Conservation (phyloP, 2,329 filamentous ascomycete genomes). For the Aspergillus uvarum region DNA sequence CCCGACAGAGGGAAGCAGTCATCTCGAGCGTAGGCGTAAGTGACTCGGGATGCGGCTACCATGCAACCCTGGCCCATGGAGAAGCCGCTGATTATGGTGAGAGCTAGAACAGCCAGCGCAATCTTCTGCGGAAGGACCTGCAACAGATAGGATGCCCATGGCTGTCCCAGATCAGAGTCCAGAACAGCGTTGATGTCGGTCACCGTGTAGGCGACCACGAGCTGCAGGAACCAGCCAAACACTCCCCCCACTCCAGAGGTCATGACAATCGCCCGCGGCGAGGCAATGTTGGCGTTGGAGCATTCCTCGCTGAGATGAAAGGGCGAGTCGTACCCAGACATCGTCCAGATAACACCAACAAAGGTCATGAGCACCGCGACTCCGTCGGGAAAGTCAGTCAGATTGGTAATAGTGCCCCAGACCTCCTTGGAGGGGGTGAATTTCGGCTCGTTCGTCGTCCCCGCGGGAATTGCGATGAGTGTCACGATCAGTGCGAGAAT, state of each 20-base stretch:
- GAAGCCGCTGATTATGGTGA: slow-evolving; percentile 69
- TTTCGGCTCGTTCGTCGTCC: slow-evolving; percentile 56
- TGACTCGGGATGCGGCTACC: slow-evolving; percentile 66
- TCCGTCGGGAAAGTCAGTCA: slow-evolving; percentile 67
- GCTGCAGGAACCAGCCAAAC: slow-evolving; percentile 71
- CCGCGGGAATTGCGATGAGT: slow-evolving; percentile 67
- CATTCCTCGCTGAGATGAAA: slow-evolving; percentile 77
- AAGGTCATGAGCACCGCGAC: slow-evolving; percentile 71
- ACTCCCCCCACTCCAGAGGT: slow-evolving; percentile 66
- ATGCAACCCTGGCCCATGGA: slow-evolving; percentile 73
- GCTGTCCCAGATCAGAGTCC: slow-evolving; percentile 63
- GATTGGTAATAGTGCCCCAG: slow-evolving; percentile 65
- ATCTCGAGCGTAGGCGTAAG: slow-evolving; percentile 71
- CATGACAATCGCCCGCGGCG: slow-evolving; percentile 69
- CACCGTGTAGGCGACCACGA: slow-evolving; percentile 71
- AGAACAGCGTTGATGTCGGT: slow-evolving; percentile 61
- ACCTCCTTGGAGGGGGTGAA: slow-evolving; percentile 61
- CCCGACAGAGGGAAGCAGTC: slow-evolving; percentile 64
- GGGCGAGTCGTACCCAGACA: slow-evolving; percentile 65
- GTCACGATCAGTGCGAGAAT: slow-evolving; percentile 65
- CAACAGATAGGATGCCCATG: slow-evolving; percentile 68
- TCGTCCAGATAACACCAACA: slow-evolving; percentile 68
- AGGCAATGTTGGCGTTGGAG: slow-evolving; percentile 68
- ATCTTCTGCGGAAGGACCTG: slow-evolving; percentile 62
- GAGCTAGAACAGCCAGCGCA: slow-evolving; percentile 61